Evolutionary conservation across 2,329 filamentous ascomycete genomes (phyloP), one percentile per base, ranked within the genome.

Genomic region (Daldinia eschscholtzii): DNA sequence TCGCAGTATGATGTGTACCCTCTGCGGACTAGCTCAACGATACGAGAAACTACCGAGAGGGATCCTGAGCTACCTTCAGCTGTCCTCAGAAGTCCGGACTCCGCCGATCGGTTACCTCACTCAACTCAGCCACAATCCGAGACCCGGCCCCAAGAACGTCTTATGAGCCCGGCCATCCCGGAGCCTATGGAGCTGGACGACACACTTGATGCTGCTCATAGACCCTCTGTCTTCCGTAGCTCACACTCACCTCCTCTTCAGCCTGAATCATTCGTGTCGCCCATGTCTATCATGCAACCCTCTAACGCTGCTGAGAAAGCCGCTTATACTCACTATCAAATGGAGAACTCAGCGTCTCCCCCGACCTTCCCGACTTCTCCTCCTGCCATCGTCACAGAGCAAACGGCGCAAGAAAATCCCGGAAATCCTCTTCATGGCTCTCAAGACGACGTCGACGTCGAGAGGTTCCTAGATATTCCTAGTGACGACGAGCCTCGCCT

Each of bases 141-240:
- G 58, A 71, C 56, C 70, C 71, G 73, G 65, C 63, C 70, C 58
- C 72, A 72, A 53, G 73, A 75, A 73, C 75, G 78, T 57, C 75
- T 79, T 74, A 74, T 76, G 73, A 79, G 77, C 68, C 78, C 78
- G 46, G 77, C 75, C 50, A 78, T 79, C 66, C 78, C 77, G 60
- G 77, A 78, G 57, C 77, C 77, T 28, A 78, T 79, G 76, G 74
- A 79, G 37, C 53, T 76, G 26, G 75, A 77, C 57, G 70, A 70
- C 33, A 65, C 70, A 55, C 69, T 73, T 26, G 66, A 71, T 58
- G 61, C 61, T 57, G 55, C 67, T 58, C 67, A 70, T 65, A 68
- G 70, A 23, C 67, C 73, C 48, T 74, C 76, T 61, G 68, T 70
- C 61, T 71, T 76, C 48, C 72, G 73, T 35, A 56, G 59, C 28